Evolutionary conservation across 805 yeast genomes (phyloP).

Genomic region (Starmerella etchellsii): DNA sequence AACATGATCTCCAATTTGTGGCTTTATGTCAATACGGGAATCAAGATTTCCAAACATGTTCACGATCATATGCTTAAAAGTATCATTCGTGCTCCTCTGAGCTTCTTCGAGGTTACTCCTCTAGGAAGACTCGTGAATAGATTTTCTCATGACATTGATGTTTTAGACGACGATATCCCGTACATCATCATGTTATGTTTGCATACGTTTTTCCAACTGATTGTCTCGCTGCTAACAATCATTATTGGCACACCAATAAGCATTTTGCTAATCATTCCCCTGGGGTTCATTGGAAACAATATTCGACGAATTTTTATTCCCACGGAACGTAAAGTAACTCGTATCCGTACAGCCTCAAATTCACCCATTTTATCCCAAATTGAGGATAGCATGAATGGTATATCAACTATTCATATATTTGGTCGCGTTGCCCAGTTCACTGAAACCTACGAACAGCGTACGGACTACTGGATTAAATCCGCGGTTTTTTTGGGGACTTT

Average conservation of each 20-base stretch:
- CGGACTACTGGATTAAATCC: slow-evolving; percentile 13
- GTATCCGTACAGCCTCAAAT: slow-evolving; percentile 47
- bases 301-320: slow-evolving; percentile 51
- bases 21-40: slow-evolving; percentile 30
- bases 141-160: slow-evolving; percentile 75
- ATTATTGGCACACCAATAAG: slow-evolving; percentile 76
- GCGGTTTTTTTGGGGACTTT: slow-evolving; percentile 65
- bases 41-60: slow-evolving; percentile 5
- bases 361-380: slow-evolving; percentile 64
- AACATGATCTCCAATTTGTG: background rate
- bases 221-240: slow-evolving; percentile 60
- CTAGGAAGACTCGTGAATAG: slow-evolving; percentile 72
- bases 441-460: slow-evolving; percentile 32
- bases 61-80: slow-evolving; percentile 63
- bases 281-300: slow-evolving; percentile 43
- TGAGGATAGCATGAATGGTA: slow-evolving; percentile 60
- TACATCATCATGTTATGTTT: slow-evolving; percentile 26
- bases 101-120: slow-evolving; percentile 71
- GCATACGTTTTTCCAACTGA: slow-evolving; percentile 23
- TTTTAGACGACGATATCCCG: slow-evolving; percentile 56
- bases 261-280: slow-evolving; percentile 50
- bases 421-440: slow-evolving; percentile 44
- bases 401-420: slow-evolving; percentile 56
- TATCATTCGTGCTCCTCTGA: slow-evolving; percentile 68
- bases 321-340: slow-evolving; percentile 55